Base-by-base conservation (phyloP, 78 protist genomes). In the Speleostelium caveatum region DNA sequence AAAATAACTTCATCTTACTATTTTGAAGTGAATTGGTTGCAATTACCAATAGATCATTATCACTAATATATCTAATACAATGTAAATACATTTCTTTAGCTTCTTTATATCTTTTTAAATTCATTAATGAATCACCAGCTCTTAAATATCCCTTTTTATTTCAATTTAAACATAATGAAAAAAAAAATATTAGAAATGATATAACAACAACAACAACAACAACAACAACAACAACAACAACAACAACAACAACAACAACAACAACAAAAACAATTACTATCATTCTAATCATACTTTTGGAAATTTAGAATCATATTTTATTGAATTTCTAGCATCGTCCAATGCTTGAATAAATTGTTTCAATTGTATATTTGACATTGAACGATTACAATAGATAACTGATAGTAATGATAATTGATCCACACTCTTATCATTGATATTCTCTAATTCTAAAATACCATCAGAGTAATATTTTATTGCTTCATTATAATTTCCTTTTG, bases 1-100 rank as follows among this genome's bases (percentile, higher is more conserved):
- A 83, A 26, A 83, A 83, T 58, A 68, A 41, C 67, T 83, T 83
- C 91, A 83, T 83, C 42, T 83, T 83, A 28, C 72, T 51, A 33
- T 83, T 83, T 33, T 69, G 65, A 16, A 83, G 56, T 3, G 53
- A 45, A 45, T 67, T 83, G 65, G 68, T 58, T 28, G 91, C 91
- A 3, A 16, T 14, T 39, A 41, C 38, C n/a, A 83, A 59, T 28
- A 67, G 4, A 6, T 39, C 41, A 19, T 67, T 73, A 12, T 68
- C 91, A 19, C 36, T 60, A 19, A 83, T 69, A 45, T 69, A 19
- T 45, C n/a, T 26, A 1, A 83, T 83, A 24, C 79, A 67, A 21
- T 51, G n/a, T 24, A 83, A 60, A 60, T 83, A 83, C 17, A 12
- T 26, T 51, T 83, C 91, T 45, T 83, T 83, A 0, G 91, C 91